These are phyloP conservation scores for Diaporthe nobilis DNA, from an alignment of 2,329 filamentous ascomycete genomes.

Conservation along the genomic window DNA sequence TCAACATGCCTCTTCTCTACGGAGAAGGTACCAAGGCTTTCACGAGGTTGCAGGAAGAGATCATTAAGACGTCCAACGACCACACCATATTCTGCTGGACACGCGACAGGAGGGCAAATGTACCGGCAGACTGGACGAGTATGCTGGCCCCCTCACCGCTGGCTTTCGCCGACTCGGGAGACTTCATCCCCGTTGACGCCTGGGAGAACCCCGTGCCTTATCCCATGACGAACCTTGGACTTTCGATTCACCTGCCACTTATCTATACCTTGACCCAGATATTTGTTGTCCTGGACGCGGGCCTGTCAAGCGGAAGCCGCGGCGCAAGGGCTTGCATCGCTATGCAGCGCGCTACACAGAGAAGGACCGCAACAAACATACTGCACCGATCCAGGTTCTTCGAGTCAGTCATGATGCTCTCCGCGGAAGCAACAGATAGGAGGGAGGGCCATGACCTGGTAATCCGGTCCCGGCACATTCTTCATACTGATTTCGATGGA, in stretches of 20 bases:
- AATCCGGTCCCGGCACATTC: neutral
- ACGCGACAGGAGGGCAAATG: neutral
- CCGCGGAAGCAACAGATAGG: conserved; percentile 2
- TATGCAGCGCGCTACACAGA: conserved; percentile 1
- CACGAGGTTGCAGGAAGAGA: conserved; percentile 47
- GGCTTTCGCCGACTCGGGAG: conserved; percentile 4
- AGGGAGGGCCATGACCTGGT: conserved; percentile 14
- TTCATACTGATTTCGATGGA: neutral
- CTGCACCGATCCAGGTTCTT: conserved; percentile 8
- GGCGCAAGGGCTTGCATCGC: conserved; percentile 9
- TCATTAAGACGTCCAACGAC: conserved; percentile 43
- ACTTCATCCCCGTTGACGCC: neutral
- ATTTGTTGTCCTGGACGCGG: conserved; percentile 9
- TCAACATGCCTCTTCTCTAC: conserved; percentile 50
- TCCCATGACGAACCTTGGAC: neutral
- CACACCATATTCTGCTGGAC: conserved; percentile 42
- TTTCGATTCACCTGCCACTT: conserved; percentile 16
- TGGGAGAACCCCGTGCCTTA: conserved; percentile 17
- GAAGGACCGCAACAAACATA: conserved; percentile 3
- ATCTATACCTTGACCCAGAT: conserved; percentile 16
- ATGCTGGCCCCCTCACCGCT: conserved; percentile 8
- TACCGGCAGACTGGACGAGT: conserved; percentile 3
- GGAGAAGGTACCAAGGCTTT: conserved; percentile 48
- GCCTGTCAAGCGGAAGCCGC: neutral
- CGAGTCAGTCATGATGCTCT: neutral